These are phyloP conservation scores for Naganishia vaughanmartiniae DNA, from an alignment of 768 basidiomycete genomes.

Conservation along the genomic window DNA sequence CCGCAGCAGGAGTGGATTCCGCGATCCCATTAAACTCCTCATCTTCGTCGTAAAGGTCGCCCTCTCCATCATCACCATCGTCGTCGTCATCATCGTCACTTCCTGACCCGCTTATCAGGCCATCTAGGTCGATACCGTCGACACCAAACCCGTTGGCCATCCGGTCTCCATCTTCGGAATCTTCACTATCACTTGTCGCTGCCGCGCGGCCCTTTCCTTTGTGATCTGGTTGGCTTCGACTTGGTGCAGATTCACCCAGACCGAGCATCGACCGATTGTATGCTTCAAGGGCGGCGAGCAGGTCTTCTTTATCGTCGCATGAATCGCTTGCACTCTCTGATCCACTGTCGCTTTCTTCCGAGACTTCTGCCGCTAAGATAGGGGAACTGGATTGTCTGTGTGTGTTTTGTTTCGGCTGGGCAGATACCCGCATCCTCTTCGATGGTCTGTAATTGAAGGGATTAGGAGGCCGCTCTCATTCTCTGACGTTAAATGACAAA, in stretches of 20 bases:
- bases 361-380: not conserved
- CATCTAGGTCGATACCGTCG: slow-evolving; percentile 6
- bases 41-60: slow-evolving; percentile 32
- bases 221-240: slow-evolving; percentile 25
- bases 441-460: not conserved
- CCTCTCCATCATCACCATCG: slow-evolving; percentile 9
- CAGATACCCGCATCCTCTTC: slow-evolving; percentile 7
- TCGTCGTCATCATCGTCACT: slow-evolving; percentile 11
- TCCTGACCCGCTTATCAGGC: not conserved
- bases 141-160: not conserved
- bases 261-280: slow-evolving; percentile 49
- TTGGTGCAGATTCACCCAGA: slow-evolving; percentile 21
- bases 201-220: slow-evolving; percentile 28
- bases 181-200: not conserved
- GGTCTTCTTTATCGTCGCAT: slow-evolving; percentile 33
- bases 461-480: too few relatives aligned
- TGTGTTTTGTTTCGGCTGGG: not conserved
- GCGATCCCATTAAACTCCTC: slow-evolving; percentile 31
- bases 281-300: slow-evolving; percentile 50
- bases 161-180: slow-evolving; percentile 25
- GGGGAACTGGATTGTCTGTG: too few relatives aligned
- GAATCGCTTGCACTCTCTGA: slow-evolving; percentile 18
- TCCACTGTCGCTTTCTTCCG: not conserved
- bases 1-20: slow-evolving; percentile 24
- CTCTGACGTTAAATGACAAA: not conserved